Evolutionary conservation across 2,329 filamentous ascomycete genomes (phyloP), one percentile per base, ranked within the genome.

Genomic region (Penicillium sp.): DNA sequence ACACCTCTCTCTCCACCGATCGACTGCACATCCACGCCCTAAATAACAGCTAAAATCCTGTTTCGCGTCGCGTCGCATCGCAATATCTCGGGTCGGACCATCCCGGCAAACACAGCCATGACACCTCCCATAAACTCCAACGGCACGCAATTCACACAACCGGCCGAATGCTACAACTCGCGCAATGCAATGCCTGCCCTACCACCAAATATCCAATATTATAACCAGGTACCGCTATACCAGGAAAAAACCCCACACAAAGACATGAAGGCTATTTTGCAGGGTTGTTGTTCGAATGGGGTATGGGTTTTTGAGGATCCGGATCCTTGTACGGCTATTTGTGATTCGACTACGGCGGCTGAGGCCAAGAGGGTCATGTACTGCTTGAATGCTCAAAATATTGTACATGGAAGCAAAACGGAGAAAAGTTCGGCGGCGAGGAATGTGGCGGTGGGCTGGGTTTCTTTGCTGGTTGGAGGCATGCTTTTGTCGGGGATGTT

Each of bases 191-290:
- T 61, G 14, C 45, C 61, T 5, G 41, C 53, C 4, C 25, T 56
- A 6, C 40, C 45, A 4, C n/a, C n/a, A 36, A 35, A 45, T 3
- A 19, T 52, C 16, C 38, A 58, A 37, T 58, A 36, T 37, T 58
- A 58, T 31, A 60, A 59, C 19, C 48, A 55, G n/a, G 61, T 62
- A 40, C 59, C 61, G 6, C 38, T 63, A 16, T 63, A 60, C 46
- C 61, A 63, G 25, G 31, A 40, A 8, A 26, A 43, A 5, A 42
- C 53, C 5, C 40, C 30, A 2, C 12, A 55, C 40, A 43, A 16
- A 2, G 41, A 62, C 25, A 56, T 62, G 56, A 22, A 17, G 9
- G 45, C 38, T 2, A 25, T 59, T 11, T 40, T 63, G 7, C 51
- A 62, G 16, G 43, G 31, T 5, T 63, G 61, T 35, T 63, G 61